Evolutionary conservation across 306 rosid species (phyloP).

Genomic region (Arachis stenosperma): DNA sequence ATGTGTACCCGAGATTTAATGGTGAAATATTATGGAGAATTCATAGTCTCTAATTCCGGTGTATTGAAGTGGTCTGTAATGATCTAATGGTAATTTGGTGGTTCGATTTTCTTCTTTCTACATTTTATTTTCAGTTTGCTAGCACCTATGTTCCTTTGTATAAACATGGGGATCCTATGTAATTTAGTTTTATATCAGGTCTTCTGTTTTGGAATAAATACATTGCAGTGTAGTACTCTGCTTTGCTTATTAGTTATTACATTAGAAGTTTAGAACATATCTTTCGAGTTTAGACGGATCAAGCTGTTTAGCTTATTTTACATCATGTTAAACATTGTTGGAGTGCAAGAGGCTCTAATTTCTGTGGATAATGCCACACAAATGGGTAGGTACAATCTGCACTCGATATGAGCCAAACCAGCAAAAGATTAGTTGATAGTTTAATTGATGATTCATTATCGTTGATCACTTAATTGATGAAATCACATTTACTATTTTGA

Average conservation of each 20-base stretch:
- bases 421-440: too few relatives aligned
- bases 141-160: not conserved
- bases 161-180: too few relatives aligned
- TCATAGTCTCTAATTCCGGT: slow-evolving; percentile 10
- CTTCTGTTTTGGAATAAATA: too few relatives aligned
- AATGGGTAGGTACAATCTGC: not conserved
- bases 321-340: not conserved
- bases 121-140: slow-evolving; percentile 22
- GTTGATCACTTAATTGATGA: too few relatives aligned
- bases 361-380: not conserved
- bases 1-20: slow-evolving; percentile 21
- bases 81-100: slow-evolving; percentile 14
- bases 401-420: not conserved
- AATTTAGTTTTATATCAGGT: too few relatives aligned
- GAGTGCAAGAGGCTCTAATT: not conserved
- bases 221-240: too few relatives aligned
- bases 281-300: too few relatives aligned
- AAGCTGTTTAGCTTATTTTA: too few relatives aligned
- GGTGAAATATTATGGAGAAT: slow-evolving; percentile 31
- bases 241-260: too few relatives aligned
- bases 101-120: slow-evolving; percentile 20
- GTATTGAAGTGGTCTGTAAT: slow-evolving; percentile 31
- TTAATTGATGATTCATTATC: too few relatives aligned
- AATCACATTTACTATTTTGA: too few relatives aligned
- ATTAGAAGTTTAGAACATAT: too few relatives aligned